phyloP scores from a whole-genome alignment of 495 filamentous ascomycete species.

The Hyaloscypha hepaticicola region DNA sequence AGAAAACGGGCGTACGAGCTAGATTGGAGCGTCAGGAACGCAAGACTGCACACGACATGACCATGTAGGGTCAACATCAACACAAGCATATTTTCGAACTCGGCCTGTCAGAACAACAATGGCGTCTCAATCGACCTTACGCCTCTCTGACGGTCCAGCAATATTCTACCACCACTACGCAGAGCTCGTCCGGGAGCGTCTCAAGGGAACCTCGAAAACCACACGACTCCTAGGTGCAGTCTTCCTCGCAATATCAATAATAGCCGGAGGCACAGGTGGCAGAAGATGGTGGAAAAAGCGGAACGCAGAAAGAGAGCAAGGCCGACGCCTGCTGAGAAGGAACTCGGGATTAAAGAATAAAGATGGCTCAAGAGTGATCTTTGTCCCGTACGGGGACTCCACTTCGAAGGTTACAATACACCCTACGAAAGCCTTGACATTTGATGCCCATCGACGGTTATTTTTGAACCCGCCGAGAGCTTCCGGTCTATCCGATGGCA shows the following conservation, averaged over 20 bases:
- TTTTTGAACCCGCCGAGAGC: conserved; percentile 89
- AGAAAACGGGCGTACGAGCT: not conserved
- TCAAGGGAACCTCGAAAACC: conserved; percentile 61
- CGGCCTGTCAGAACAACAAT: conserved; percentile 43
- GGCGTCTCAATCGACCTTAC: conserved; percentile 86
- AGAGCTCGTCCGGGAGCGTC: conserved; percentile 55
- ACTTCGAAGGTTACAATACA: conserved; percentile 90
- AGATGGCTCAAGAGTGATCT: conserved; percentile 91
- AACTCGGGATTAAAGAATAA: conserved; percentile 92
- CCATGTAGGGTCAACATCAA: conserved; percentile 14
- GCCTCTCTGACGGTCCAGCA: conserved; percentile 63
- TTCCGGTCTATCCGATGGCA: conserved; percentile 67
- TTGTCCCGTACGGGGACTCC: conserved; percentile 83
- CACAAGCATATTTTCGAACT: not conserved
- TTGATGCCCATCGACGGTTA: conserved; percentile 90
- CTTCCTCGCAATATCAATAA: conserved; percentile 70
- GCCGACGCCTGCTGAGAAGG: conserved; percentile 73
- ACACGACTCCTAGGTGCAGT: conserved; percentile 74
- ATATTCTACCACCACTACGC: conserved; percentile 67
- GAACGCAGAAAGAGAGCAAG: conserved; percentile 74
- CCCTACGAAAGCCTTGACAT: conserved; percentile 90
- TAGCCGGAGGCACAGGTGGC: conserved; percentile 71
- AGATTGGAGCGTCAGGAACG: not conserved
- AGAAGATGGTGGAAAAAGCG: conserved; percentile 68
- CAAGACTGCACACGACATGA: conserved; percentile 2